Base-by-base conservation (phyloP, 1,284 basidiomycete species). In the Clitocybe nebularis region DNA sequence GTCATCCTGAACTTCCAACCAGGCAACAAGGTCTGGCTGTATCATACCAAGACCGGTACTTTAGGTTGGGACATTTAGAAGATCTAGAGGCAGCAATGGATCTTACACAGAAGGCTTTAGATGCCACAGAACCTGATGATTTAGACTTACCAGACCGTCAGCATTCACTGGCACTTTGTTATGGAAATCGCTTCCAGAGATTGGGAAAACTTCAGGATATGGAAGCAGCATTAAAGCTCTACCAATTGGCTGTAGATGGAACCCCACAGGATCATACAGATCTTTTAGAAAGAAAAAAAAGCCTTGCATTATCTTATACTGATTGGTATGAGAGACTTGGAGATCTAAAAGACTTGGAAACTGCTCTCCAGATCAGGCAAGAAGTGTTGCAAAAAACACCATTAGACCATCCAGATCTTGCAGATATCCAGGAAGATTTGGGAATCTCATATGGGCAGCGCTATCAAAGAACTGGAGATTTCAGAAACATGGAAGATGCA, bases 301-400 rank as follows among this genome's bases (percentile, higher is more conserved):
- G 13, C n/a, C 14, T 43, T 11, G 35, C 24, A 7, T 21, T 14
- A 1, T 19, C 29, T 1, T 37, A 16, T 26, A 19, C 20, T 17
- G 41, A 36, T 37, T 24, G 41, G 21, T 43, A 26, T 22, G 20
- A 13, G 19, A 24, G 26, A 19, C 26, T 37, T 11, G 23, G 19
- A 7, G 22, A 43, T 14, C 22, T 28, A 5, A 13, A 30, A 10
- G 38, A 40, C 29, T n/a, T 40, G 11, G 38, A 30, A 28, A 29
- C 38, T 28, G 20, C 5, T 9, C 4, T 40, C 8, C 28, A 9
- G 9, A 29, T n/a, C 9, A 4, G 13, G 8, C 4, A 29, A 28
- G 26, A n/a, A 4, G 38, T 25, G 7, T 14, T 40, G n/a, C 14
- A 4, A 10, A 8, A 13, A 8, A 29, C 5, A 10, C 26, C 16